A percentile compares a stretch with the other conserved stretches of the same genome.
Conservation (phyloP, 352 stramenopile genomes). For the Phytophthora tentaculata region DNA sequence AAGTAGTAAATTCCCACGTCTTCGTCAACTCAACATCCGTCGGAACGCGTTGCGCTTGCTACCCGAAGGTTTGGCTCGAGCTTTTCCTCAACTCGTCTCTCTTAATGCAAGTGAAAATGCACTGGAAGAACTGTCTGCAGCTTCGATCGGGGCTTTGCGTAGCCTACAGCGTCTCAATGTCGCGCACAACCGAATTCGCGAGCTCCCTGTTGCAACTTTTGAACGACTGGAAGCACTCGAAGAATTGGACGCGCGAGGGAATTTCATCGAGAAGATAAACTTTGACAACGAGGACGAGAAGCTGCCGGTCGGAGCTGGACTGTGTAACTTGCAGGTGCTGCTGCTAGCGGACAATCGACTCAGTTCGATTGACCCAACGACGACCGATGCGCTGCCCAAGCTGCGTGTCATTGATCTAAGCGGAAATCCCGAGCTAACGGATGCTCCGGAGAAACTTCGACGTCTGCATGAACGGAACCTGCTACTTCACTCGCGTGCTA, state of each 20-base stretch:
- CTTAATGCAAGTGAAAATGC: slow-evolving; percentile 53
- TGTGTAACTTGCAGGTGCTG: slow-evolving; percentile 49
- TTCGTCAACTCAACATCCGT: slow-evolving; percentile 57
- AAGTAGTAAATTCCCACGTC: slow-evolving; percentile 37
- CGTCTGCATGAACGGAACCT: slow-evolving; percentile 67
- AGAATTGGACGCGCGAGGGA: slow-evolving; percentile 50
- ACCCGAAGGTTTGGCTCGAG: slow-evolving; percentile 37
- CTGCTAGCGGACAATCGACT: slow-evolving; percentile 53
- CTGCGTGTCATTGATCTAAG: slow-evolving; percentile 54
- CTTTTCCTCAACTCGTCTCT: slow-evolving; percentile 45
- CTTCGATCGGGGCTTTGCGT: slow-evolving; percentile 36
- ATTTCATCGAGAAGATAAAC: slow-evolving; percentile 44
- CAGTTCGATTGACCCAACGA: slow-evolving; percentile 29
- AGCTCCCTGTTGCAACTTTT: slow-evolving; percentile 39
- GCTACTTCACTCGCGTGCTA: slow-evolving; percentile 64
- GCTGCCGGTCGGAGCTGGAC: slow-evolving; percentile 31
- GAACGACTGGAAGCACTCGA: slow-evolving; percentile 44
- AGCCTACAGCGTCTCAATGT: slow-evolving; percentile 57
- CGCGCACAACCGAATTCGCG: slow-evolving; percentile 43
- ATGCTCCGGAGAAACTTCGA: slow-evolving; percentile 59
- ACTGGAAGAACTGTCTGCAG: slow-evolving; percentile 41
- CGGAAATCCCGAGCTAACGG: slow-evolving; percentile 41
- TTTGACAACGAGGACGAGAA: slow-evolving; percentile 38
- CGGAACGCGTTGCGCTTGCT: slow-evolving; percentile 46
- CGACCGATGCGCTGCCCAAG: slow-evolving; percentile 33